Evolutionary conservation across 2,329 filamentous ascomycete species (phyloP), one percentile per base, ranked within the genome.

Genomic region (Calonectria naviculata): DNA sequence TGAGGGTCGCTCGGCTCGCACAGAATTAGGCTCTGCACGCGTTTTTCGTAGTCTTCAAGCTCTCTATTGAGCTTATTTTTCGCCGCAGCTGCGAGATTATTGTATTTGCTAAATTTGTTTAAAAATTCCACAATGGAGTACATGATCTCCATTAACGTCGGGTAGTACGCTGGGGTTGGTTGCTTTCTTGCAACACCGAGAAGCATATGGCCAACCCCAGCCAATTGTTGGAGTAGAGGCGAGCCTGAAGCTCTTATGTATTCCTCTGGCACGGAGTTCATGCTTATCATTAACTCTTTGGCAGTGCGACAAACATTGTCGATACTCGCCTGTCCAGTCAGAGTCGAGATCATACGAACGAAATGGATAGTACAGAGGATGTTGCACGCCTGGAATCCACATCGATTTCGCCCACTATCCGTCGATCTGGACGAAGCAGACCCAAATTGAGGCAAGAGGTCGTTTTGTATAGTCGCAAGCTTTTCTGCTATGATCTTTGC

Each of bases 321-420:
- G n/a, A 68, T 68, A 29, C 75, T 74, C 3, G 41, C 56, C 52
- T 80, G 75, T 15, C 65, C 47, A 6, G 78, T 76, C 38, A 80
- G 19, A 10, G 42, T 73, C 4, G 71, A 52, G 12, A 80, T 75
- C 74, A 81, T 81, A 15, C 78, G 75, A 19, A 79, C 71, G 34
- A 81, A 74, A 28, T 79, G 76, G 26, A 81, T 75, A 6, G 80
- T 82, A 26, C 78, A 79, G 60, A 77, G 75, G 42, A 82, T 82
- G 38, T 82, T 82, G 49, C 80, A 80, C 0, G 80, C 78, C 67
- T 82, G 81, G 67, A 82, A 82, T 0, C 80, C 79, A 49, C 78
- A 81, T 3, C 80, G 69, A 65, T 81, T 64, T 38, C 61, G 28
- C 12, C 61, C 61, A 17, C 42, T 64, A 24, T 64, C 61, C 12